Percentiles rank a stretch among this genome's conserved stretches.
phyloP scores from a whole-genome alignment of 495 filamentous ascomycete species.

The Halenospora varia region DNA sequence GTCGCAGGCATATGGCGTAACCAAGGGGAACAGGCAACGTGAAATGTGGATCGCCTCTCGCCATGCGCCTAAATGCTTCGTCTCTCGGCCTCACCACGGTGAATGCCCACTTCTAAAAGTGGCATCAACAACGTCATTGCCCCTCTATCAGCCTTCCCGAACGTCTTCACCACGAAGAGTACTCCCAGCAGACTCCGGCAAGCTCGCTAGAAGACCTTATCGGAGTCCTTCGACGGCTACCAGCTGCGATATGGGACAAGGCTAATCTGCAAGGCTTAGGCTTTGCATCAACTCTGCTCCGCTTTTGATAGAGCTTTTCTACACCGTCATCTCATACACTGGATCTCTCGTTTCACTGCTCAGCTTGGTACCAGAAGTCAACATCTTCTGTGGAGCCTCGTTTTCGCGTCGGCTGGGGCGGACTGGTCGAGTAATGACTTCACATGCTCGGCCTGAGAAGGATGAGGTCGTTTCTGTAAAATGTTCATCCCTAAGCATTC shows the following conservation, averaged over 20 bases:
- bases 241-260: neutral
- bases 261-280: neutral
- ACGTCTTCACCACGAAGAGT: neutral
- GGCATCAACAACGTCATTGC: neutral
- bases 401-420: neutral
- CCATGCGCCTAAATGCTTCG: neutral
- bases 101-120: neutral
- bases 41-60: too few relatives aligned
- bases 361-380: neutral
- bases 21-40: too few relatives aligned
- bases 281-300: conserved; percentile 4
- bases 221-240: neutral
- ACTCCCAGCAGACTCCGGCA: neutral
- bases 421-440: conserved; percentile 7
- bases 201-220: neutral
- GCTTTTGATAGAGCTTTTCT: conserved; percentile 19
- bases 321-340: conserved; percentile 17
- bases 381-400: conserved; percentile 1
- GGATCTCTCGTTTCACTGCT: conserved; percentile 12
- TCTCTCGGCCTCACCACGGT: neutral
- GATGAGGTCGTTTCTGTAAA: conserved; percentile 1
- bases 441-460: conserved; percentile 14
- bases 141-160: neutral
- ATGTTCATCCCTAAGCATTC: conserved; percentile 14
- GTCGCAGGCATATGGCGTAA: too few relatives aligned